Evolutionary conservation across 768 basidiomycete genomes (phyloP).

Genomic region (Lactarius evosmus): DNA sequence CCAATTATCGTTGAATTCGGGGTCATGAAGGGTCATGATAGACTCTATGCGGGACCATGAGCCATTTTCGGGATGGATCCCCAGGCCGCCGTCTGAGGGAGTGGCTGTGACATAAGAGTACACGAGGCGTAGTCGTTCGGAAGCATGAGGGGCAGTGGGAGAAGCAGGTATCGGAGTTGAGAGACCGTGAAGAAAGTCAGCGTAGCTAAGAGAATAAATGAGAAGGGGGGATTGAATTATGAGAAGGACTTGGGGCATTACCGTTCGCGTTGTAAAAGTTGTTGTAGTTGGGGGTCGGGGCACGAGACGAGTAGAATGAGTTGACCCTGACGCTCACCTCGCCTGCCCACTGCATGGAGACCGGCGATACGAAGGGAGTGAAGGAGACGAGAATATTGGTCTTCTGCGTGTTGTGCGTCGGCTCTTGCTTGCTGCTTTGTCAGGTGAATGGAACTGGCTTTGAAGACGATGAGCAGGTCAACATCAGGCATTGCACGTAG

Average conservation of each 20-base stretch:
- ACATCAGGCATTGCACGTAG: conserved; percentile 46
- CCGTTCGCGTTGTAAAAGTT: conserved; percentile 73
- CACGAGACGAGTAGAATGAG: conserved; percentile 75
- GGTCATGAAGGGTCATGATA: conserved; percentile 82
- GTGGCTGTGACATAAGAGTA: conserved; percentile 68
- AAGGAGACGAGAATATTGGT: conserved; percentile 65
- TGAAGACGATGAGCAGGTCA: conserved; percentile 73
- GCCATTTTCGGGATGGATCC: conserved; percentile 65
- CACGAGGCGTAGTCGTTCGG: conserved; percentile 79
- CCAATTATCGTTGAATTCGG: conserved; percentile 77
- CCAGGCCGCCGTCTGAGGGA: conserved; percentile 76
- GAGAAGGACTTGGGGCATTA: conserved; percentile 36
- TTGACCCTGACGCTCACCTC: conserved; percentile 74
- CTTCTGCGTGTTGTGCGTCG: conserved; percentile 60
- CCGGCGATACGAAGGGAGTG: conserved; percentile 58
- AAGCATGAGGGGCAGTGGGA: conserved; percentile 52
- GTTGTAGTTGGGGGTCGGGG: conserved; percentile 54
- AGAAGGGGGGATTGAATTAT: not conserved
- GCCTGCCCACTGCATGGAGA: conserved; percentile 66
- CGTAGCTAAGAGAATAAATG: conserved; percentile 45
- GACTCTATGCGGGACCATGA: conserved; percentile 81
- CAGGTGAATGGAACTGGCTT: conserved; percentile 47
- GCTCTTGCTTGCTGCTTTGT: conserved; percentile 62
- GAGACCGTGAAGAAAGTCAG: conserved; percentile 74
- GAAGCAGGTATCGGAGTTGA: conserved; percentile 48